Percentiles rank a stretch among this genome's conserved stretches.
These are phyloP conservation scores for Cryptococcus sp. DNA, from an alignment of 1,284 basidiomycete genomes.

Conservation along the genomic window DNA sequence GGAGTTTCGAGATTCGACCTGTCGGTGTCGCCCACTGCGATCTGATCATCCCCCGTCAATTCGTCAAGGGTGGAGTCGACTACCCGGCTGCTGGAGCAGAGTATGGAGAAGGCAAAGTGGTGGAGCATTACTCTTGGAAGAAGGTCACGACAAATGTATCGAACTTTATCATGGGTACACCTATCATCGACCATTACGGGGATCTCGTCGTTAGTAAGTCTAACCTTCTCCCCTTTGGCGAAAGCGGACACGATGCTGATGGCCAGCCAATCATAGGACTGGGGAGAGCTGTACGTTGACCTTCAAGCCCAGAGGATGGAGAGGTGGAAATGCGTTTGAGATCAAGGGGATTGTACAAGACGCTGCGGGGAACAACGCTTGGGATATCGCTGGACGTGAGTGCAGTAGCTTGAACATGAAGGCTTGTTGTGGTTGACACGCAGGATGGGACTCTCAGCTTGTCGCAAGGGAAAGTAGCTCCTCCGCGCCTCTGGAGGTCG, in stretches of 20 bases:
- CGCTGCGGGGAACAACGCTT: constrained; percentile 59
- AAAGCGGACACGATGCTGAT: constrained; percentile 11
- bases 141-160: constrained; percentile 92
- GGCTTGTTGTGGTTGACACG: constrained; percentile 3
- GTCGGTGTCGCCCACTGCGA: constrained; percentile 90
- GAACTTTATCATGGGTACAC: constrained; percentile 87
- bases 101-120: constrained; percentile 34
- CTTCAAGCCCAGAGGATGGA: constrained; percentile 94
- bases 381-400: constrained; percentile 80
- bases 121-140: constrained; percentile 48
- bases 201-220: constrained; percentile 72
- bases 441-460: constrained; percentile 87
- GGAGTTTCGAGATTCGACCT: constrained; percentile 92
- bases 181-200: constrained; percentile 95
- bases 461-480: constrained; percentile 72
- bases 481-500: constrained; percentile 57
- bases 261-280: constrained; percentile 81
- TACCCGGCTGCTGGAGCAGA: constrained; percentile 44
- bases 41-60: constrained; percentile 67
- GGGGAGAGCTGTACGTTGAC: constrained; percentile 83
- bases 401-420: background rate
- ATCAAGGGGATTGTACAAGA: constrained; percentile 81
- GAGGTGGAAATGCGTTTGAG: constrained; percentile 84
- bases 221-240: background rate
- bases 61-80: constrained; percentile 38